Evolutionary conservation across 176 grass and related monocot species (phyloP), one percentile per base, ranked within the genome.

Genomic region (Cocos nucifera): DNA sequence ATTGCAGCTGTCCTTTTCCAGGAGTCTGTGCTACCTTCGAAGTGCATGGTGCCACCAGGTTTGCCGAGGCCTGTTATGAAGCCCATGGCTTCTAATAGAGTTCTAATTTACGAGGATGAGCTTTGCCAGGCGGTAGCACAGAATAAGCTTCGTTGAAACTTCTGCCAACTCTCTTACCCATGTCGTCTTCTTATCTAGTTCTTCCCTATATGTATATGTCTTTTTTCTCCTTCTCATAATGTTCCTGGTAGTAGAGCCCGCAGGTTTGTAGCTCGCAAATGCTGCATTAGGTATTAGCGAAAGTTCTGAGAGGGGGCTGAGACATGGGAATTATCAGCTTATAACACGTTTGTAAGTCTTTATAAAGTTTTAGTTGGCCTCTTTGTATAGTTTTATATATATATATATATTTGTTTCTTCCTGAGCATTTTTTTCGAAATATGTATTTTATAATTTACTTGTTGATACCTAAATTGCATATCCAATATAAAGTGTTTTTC

Each of bases 241-340:
- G 8, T 44, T 12, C 29, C n/a, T 20, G 17, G 35, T 10, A 21
- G 32, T 20, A 48, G 28, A 30, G n/a, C 15, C 8, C 35, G 51
- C 26, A 67, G 50, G 65, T 35, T 56, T 68, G 65, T 53, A 68
- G 17, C 65, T 68, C 32, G 65, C 65, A 68, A 68, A 32, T 18
- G 7, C 12, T 67, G 25, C 51, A 54, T 3, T 64, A 26, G 22
- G 63, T 53, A 18, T 53, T 54, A 15, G 28, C 9, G 6, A 29
- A 54, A 66, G 12, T 15, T 44, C 20, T 15, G 65, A 44, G 65
- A 56, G 16, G 51, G 28, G 6, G 27, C 28, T 21, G 17, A 21
- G 24, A 67, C 30, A 24, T 18, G 18, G n/a, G 56, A 56, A 22
- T 32, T 22, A 48, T 56, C 12, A 39, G 14, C 65, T 59, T 30